Conservation (phyloP, 345 rosid species). For the Euclidium syriacum region DNA sequence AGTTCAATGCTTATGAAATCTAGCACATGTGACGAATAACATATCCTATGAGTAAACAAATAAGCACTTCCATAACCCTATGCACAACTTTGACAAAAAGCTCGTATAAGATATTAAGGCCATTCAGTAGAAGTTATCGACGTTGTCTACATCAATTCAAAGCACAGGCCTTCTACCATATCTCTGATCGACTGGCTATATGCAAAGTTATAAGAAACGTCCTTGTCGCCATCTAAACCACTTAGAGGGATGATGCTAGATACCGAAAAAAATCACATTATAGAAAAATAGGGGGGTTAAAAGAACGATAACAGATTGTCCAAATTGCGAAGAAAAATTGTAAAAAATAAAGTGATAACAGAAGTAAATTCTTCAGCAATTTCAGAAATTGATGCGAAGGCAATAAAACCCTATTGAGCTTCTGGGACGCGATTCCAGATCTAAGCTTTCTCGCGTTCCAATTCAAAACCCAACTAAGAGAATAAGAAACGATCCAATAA, state of each 20-base stretch:
- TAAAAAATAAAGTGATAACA: too few species aligned
- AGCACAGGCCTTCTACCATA: background rate
- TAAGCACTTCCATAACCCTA: background rate
- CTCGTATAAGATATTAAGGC: too few species aligned
- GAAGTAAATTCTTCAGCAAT: background rate
- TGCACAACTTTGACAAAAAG: too few species aligned
- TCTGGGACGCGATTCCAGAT: background rate
- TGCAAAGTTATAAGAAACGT: background rate
- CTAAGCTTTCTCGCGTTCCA: background rate
- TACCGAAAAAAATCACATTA: background rate
- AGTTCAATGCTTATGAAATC: background rate
- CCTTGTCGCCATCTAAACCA: background rate
- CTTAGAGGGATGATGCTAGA: background rate
- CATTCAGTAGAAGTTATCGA: too few species aligned
- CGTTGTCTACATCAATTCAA: background rate
- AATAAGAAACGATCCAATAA: background rate
- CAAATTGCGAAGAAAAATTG: background rate
- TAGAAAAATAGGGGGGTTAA: background rate
- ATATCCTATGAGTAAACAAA: background rate
- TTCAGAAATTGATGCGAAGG: background rate
- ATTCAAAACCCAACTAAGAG: background rate
- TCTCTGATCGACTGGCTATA: background rate
- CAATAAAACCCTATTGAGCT: background rate
- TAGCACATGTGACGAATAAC: background rate
- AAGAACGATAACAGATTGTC: background rate